phyloP scores from a whole-genome alignment of 2,329 filamentous ascomycete species.

The Alternaria consortialis region DNA sequence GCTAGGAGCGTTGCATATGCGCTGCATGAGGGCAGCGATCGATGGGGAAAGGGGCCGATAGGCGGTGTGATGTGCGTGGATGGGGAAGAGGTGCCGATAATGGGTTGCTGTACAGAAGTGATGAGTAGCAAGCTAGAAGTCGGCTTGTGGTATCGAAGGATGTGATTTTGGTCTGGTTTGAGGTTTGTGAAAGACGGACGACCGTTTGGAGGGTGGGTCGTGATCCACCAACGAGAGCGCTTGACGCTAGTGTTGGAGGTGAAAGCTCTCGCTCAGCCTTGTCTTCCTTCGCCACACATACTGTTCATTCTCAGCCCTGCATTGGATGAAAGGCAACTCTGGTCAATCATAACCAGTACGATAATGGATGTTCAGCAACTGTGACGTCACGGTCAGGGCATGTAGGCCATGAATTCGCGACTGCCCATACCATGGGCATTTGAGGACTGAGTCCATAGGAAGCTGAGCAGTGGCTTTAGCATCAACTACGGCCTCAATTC shows the following conservation, averaged over 20 bases:
- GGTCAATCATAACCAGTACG: not conserved
- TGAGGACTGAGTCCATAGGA: not conserved
- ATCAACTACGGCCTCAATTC: too few species aligned
- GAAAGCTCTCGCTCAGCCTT: not conserved
- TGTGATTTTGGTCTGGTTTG: not conserved
- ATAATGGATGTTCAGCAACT: not conserved
- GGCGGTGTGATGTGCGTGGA: slow-evolving; percentile 2
- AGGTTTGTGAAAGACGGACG: not conserved
- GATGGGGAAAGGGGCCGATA: not conserved
- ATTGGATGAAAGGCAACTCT: not conserved
- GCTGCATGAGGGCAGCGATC: not conserved
- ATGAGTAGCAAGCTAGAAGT: not conserved
- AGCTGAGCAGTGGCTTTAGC: too few species aligned
- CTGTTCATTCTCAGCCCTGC: not conserved
- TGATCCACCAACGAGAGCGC: not conserved
- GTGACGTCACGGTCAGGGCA: not conserved
- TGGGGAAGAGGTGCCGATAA: not conserved
- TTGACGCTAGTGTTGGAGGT: not conserved
- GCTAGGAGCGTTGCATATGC: not conserved
- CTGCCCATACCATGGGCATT: not conserved
- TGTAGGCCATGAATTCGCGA: not conserved
- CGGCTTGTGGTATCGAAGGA: slow-evolving; percentile 4
- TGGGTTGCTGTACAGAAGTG: not conserved
- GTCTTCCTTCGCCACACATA: not conserved
- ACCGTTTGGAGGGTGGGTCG: not conserved